Evolutionary conservation across 495 filamentous ascomycete species (phyloP).

Genomic region (Hyaloscypha hepaticicola): DNA sequence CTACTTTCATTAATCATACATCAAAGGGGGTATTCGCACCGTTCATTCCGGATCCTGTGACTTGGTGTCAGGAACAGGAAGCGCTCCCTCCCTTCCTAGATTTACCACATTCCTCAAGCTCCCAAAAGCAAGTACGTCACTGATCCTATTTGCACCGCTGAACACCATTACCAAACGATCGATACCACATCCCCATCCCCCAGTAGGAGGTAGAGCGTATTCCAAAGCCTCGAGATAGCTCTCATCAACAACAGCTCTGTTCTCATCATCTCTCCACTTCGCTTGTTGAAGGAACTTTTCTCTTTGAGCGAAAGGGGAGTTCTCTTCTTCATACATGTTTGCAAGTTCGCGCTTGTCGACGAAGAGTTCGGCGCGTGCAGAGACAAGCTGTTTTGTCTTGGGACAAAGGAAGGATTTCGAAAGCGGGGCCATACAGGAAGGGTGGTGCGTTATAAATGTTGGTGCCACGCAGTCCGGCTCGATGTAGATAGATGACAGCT

Average conservation of each 20-base stretch:
- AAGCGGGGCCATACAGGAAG: conserved; percentile 86
- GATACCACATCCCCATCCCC: conserved; percentile 93
- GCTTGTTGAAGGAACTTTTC: conserved; percentile 69
- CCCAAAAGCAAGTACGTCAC: conserved; percentile 84
- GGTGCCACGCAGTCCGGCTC: conserved; percentile 69
- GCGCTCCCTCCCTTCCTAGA: conserved; percentile 9
- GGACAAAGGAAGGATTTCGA: conserved; percentile 77
- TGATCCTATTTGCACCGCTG: conserved; percentile 69
- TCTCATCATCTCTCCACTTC: conserved; percentile 38
- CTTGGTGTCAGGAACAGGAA: background rate
- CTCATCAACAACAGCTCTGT: conserved; percentile 65
- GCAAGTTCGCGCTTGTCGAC: conserved; percentile 75
- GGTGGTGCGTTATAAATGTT: conserved; percentile 90
- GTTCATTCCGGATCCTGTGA: background rate
- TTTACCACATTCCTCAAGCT: conserved; percentile 67
- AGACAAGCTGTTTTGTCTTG: conserved; percentile 58
- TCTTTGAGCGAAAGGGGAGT: conserved; percentile 83
- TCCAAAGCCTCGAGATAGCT: conserved; percentile 79
- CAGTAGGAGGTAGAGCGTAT: conserved; percentile 87
- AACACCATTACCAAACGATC: conserved; percentile 91
- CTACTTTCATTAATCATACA: background rate
- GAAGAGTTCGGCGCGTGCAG: conserved; percentile 87
- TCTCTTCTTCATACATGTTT: conserved; percentile 98
- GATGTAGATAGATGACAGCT: conserved; percentile 71
- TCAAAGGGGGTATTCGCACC: background rate